Evolutionary conservation across 2,329 filamentous ascomycete genomes (phyloP), one percentile per base, ranked within the genome.

Genomic region (Taxawa tesnikishii): DNA sequence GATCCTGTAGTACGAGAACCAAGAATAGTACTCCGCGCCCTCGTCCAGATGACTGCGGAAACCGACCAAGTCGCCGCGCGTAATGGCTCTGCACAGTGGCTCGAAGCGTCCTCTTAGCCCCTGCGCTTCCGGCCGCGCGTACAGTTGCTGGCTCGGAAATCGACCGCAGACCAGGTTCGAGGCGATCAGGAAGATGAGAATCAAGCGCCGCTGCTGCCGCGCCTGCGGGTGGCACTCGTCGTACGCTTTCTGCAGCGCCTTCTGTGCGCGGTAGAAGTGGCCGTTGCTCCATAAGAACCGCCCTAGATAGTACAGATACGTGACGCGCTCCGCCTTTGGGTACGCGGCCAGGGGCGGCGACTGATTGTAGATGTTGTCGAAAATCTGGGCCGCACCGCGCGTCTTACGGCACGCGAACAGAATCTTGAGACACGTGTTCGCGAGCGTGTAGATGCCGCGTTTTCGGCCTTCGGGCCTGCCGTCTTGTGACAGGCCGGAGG

Each of bases 271-370:
- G 39, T 73, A 74, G 55, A 84, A 94, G 50, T 93, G 79, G 43
- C 76, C 80, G 53, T 83, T 87, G 41, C 82, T 75, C 53, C 93
- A 84, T 49, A 87, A 75, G 58, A 88, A 94, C 37, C 85, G 79
- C 12, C 88, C 88, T 5, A 96, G 76, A 51, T 94, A 94, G 60
- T 94, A 94, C 10, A 96, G 75, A 46, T 87, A 96, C 3, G 85
- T 93, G 31, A 94, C 84, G 29, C 85, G 75, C 51, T 96, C 83
- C 5, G 80, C 72, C 14, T 83, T 83, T 3, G 87, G 84, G 49
- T 92, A 96, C 31, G 83, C 71, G 2, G 72, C 68, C 9, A 96
- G 61, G 0, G 84, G 83, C 1, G 85, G 85, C 0, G 83, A 87
- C 42, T 83, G 80, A 35, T 81, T 77, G 30, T 76, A 78, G 41